A percentile compares a stretch with the other conserved stretches of the same genome.
These are phyloP conservation scores for Fragilariopsis cylindrus DNA, from an alignment of 108 stramenopile species.

Conservation along the genomic window DNA sequence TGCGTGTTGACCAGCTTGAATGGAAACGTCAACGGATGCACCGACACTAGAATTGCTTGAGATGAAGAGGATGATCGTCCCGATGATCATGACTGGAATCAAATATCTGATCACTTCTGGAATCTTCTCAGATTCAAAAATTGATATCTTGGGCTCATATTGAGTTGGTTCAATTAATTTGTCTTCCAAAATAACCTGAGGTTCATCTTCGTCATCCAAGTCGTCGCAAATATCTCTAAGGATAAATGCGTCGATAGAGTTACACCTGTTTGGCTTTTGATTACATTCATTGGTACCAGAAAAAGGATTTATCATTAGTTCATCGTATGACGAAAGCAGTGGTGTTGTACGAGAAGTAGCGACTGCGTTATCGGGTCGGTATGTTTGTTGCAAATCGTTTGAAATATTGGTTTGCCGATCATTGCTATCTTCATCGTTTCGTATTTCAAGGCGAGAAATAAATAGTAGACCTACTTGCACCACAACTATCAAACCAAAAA, in stretches of 20 bases:
- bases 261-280: slow-evolving; percentile 11
- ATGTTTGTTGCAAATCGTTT: not conserved
- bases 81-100: slow-evolving; percentile 51
- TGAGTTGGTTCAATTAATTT: slow-evolving; percentile 5
- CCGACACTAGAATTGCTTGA: slow-evolving; percentile 74
- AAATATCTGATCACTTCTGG: slow-evolving; percentile 25
- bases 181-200: slow-evolving; percentile 15
- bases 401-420: not conserved
- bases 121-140: slow-evolving; percentile 21
- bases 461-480: slow-evolving; percentile 21
- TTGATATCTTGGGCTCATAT: slow-evolving; percentile 6
- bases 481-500: slow-evolving; percentile 8
- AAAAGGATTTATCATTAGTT: slow-evolving; percentile 8
- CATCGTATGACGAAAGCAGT: slow-evolving; percentile 8
- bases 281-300: not conserved
- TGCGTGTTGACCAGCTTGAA: slow-evolving; percentile 32
- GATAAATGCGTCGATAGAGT: slow-evolving; percentile 12
- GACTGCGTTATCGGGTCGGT: not conserved
- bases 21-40: slow-evolving; percentile 69
- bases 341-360: not conserved
- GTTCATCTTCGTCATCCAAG: slow-evolving; percentile 8
- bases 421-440: not conserved
- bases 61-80: slow-evolving; percentile 55
- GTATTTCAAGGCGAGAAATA: not conserved
- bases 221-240: slow-evolving; percentile 21